Percentiles rank a stretch among this genome's conserved stretches.
Conservation (phyloP, 805 yeast genomes). For the Lipomyces lipofer region DNA sequence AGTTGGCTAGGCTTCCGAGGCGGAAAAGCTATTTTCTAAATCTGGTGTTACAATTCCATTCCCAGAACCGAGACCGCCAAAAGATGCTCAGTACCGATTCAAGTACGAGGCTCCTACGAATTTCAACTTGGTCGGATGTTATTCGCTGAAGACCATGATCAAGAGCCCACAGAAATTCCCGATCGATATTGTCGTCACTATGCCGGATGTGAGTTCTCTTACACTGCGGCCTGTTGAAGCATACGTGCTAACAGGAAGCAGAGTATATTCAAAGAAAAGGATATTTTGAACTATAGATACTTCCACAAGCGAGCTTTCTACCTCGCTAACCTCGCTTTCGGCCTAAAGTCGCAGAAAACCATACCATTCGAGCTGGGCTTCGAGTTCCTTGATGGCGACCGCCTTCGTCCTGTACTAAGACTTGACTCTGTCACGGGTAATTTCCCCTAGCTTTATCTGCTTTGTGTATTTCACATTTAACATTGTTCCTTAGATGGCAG, state of each 20-base stretch:
- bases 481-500: conserved; percentile 8
- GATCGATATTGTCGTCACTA: conserved; percentile 77
- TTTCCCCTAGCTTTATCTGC: too few relatives aligned
- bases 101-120: conserved; percentile 68
- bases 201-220: conserved; percentile 72
- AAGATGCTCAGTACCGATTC: conserved; percentile 67
- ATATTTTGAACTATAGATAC: conserved; percentile 85
- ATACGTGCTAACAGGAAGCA: too few relatives aligned
- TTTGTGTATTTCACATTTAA: too few relatives aligned
- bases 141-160: conserved; percentile 81
- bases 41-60: conserved; percentile 71
- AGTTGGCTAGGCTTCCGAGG: conserved; percentile 51
- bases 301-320: conserved; percentile 88
- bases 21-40: conserved; percentile 53
- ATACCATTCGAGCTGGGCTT: conserved; percentile 55
- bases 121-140: conserved; percentile 82
- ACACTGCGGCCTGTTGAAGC: background rate
- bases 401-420: conserved; percentile 69
- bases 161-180: conserved; percentile 63
- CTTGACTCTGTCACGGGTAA: conserved; percentile 48
- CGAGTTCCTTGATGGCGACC: conserved; percentile 72
- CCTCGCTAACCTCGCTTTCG: conserved; percentile 72
- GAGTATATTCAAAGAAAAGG: conserved; percentile 75
- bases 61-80: conserved; percentile 80
- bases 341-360: conserved; percentile 50